phyloP scores from a whole-genome alignment of 768 basidiomycete species.

The Lactarius sanguifluus region DNA sequence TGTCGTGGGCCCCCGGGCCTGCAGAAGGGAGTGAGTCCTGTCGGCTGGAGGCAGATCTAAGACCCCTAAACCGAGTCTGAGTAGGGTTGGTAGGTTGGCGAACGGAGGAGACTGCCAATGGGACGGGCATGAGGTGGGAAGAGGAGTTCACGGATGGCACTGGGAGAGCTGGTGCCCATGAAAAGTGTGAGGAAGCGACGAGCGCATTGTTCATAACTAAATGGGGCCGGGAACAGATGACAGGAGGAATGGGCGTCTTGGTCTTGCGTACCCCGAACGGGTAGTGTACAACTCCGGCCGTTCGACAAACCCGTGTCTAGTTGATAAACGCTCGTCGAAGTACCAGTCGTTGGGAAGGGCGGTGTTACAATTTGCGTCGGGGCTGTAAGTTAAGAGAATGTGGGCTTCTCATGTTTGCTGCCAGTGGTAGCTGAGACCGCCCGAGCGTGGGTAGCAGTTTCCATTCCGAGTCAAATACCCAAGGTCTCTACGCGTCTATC shows the following conservation, averaged over 20 bases:
- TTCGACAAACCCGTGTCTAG: no score
- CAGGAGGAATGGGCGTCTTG: slow-evolving; percentile 12
- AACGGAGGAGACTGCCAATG: neutral
- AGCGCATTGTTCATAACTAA: neutral
- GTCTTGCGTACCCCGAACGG: neutral
- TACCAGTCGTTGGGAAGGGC: no score
- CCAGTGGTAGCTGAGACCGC: no score
- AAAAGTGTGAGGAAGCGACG: slow-evolving; percentile 1
- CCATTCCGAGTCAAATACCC: no score
- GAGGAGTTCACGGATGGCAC: neutral
- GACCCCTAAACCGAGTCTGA: neutral
- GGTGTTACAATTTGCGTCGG: no score
- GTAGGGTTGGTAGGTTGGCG: neutral
- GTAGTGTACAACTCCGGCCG: no score
- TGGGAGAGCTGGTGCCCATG: neutral
- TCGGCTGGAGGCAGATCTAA: neutral
- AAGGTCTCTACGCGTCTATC: no score
- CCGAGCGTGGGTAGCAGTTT: no score
- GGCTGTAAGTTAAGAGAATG: no score
- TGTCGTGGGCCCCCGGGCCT: slow-evolving; percentile 7
- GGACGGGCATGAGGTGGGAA: slow-evolving; percentile 12
- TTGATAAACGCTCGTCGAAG: no score
- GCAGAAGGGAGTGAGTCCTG: neutral
- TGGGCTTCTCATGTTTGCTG: no score
- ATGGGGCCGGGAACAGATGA: neutral